Conservation (phyloP, 2,329 filamentous ascomycete species). For the Monilinia laxa region DNA sequence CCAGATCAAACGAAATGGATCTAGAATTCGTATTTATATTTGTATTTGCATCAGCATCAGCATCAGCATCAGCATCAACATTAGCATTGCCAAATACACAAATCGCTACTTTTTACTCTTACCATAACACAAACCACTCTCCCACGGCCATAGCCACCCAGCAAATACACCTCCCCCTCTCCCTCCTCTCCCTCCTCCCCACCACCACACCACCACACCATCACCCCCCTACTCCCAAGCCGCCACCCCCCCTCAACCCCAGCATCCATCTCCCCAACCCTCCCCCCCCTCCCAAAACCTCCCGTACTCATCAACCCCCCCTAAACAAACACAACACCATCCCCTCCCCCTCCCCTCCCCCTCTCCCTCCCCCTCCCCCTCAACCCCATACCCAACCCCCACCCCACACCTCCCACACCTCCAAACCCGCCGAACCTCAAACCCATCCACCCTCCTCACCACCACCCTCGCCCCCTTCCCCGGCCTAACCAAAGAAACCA, state of each 20-base stretch:
- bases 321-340: constrained; percentile 1
- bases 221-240: constrained; percentile 26
- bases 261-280: constrained; percentile 60
- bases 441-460: neutral
- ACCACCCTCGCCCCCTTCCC: neutral
- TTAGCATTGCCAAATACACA: too few relatives aligned
- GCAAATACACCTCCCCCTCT: too few relatives aligned
- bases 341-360: neutral
- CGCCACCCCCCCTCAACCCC: constrained; percentile 40
- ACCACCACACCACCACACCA: constrained; percentile 20
- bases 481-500: too few relatives aligned
- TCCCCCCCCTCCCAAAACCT: constrained; percentile 57
- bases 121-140: too few relatives aligned
- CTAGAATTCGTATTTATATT: too few relatives aligned
- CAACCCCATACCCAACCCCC: constrained; percentile 12
- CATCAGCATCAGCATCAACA: too few relatives aligned
- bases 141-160: too few relatives aligned
- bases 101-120: too few relatives aligned
- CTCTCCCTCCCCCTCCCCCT: neutral
- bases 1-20: too few relatives aligned
- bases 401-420: constrained; percentile 2
- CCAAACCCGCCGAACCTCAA: constrained; percentile 4
- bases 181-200: neutral
- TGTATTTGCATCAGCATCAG: too few relatives aligned
- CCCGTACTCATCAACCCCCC: constrained; percentile 13